Conservation (phyloP, 2,329 filamentous ascomycete species). For the Botrytis medusae region DNA sequence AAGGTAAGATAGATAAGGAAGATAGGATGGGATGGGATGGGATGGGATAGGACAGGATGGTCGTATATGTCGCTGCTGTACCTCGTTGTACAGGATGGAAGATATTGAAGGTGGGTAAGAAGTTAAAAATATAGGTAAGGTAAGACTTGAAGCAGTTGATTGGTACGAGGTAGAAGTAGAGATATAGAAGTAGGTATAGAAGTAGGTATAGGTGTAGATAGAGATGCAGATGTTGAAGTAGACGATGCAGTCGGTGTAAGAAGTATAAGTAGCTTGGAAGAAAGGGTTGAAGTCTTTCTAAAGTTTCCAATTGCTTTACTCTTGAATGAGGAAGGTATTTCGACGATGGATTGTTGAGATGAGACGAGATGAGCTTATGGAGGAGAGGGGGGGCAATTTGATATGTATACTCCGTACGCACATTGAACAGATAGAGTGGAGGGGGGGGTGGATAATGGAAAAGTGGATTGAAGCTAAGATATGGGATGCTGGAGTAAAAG, state of each 20-base stretch:
- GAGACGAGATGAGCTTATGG: background rate
- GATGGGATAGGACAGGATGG: background rate
- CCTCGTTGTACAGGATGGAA: background rate
- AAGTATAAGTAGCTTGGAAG: conserved; percentile 2
- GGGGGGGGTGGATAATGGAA: background rate
- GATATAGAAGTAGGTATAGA: too few relatives aligned
- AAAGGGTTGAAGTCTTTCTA: conserved; percentile 4
- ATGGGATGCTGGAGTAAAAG: conserved; percentile 12
- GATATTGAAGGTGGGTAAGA: background rate
- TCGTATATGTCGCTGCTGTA: conserved; percentile 1
- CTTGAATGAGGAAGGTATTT: background rate
- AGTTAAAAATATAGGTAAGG: background rate
- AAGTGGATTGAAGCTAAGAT: conserved; percentile 7
- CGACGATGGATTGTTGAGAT: background rate
- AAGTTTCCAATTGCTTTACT: background rate
- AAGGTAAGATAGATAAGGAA: conserved; percentile 7
- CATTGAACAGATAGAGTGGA: conserved; percentile 10
- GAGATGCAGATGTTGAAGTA: background rate
- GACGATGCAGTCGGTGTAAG: background rate
- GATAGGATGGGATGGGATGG: background rate
- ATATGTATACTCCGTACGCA: conserved; percentile 13
- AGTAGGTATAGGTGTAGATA: background rate
- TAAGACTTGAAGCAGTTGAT: background rate
- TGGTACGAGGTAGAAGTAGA: background rate
- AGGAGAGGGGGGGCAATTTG: background rate